Conservation (phyloP, 2,329 filamentous ascomycete genomes). For the Fusarium anguioides region DNA sequence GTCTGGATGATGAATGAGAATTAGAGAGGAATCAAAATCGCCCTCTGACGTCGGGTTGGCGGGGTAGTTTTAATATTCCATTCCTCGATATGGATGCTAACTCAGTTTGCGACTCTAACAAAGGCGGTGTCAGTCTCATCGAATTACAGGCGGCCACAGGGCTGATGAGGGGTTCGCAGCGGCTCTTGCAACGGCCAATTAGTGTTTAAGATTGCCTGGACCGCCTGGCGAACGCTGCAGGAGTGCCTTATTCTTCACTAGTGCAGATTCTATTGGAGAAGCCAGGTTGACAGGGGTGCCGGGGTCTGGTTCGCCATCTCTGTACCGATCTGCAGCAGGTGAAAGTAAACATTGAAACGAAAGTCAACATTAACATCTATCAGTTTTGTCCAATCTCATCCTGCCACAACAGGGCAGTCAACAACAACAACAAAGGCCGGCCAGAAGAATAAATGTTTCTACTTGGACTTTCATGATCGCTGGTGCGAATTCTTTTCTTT, state of each 20-base stretch:
- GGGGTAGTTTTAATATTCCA: constrained; percentile 40
- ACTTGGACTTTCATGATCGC: constrained; percentile 21
- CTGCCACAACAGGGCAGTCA: constrained; percentile 19
- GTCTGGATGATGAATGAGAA: constrained; percentile 34
- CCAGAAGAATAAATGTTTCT: constrained; percentile 25
- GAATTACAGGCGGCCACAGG: constrained; percentile 42
- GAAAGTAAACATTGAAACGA: constrained; percentile 40
- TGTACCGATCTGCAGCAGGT: constrained; percentile 13
- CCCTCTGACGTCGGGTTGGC: constrained; percentile 42
- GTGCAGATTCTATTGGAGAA: background rate
- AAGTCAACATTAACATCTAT: constrained; percentile 35
- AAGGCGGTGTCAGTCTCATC: constrained; percentile 44
- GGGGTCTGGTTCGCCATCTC: constrained; percentile 8
- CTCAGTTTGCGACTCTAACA: constrained; percentile 21
- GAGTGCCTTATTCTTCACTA: constrained; percentile 46
- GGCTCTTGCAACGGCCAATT: constrained; percentile 36
- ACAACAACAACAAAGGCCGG: constrained; percentile 4
- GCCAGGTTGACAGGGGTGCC: constrained; percentile 5
- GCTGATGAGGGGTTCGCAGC: constrained; percentile 40
- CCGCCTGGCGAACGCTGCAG: constrained; percentile 28
- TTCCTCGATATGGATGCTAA: background rate
- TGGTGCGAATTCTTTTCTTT: constrained; percentile 12
- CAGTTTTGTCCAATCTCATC: constrained; percentile 20
- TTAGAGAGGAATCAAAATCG: constrained; percentile 15
- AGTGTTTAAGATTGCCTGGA: constrained; percentile 10